Conservation (phyloP, 1,284 basidiomycete species). For the Leccinum subrobustum region DNA sequence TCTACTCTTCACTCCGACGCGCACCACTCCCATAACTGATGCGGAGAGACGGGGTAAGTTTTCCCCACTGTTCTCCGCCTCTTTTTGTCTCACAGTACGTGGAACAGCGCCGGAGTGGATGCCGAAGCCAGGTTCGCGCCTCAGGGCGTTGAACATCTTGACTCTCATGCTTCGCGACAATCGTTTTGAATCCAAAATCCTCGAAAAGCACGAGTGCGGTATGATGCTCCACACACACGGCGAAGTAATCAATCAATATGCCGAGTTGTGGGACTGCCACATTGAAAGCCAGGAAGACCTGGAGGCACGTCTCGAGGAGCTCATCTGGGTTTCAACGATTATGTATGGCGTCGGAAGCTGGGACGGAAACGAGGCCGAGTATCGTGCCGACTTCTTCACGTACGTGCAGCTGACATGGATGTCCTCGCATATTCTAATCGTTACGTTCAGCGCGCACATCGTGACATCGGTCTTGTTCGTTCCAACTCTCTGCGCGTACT, state of each 20-base stretch:
- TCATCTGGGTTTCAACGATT: constrained; percentile 30
- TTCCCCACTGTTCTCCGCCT: not conserved
- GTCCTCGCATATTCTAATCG: not conserved
- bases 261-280: constrained; percentile 32
- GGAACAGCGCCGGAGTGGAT: constrained; percentile 21
- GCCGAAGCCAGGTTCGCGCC: constrained; percentile 23
- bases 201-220: constrained; percentile 33
- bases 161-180: constrained; percentile 40
- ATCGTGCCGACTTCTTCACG: constrained; percentile 36
- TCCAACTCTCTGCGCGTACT: constrained; percentile 31
- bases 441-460: constrained; percentile 4
- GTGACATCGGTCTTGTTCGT: constrained; percentile 37
- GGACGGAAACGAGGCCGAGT: constrained; percentile 25
- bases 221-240: constrained; percentile 34
- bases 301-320: constrained; percentile 32
- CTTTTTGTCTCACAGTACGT: constrained; percentile 1
- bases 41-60: constrained; percentile 20
- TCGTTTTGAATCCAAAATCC: constrained; percentile 25
- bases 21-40: constrained; percentile 30
- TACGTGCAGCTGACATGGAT: constrained; percentile 12
- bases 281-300: constrained; percentile 29
- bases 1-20: constrained; percentile 28
- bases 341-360: constrained; percentile 38
- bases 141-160: constrained; percentile 40
- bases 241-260: constrained; percentile 31